Evolutionary conservation across 352 stramenopile genomes (phyloP).

Genomic region (Globisporangium takayamanum): DNA sequence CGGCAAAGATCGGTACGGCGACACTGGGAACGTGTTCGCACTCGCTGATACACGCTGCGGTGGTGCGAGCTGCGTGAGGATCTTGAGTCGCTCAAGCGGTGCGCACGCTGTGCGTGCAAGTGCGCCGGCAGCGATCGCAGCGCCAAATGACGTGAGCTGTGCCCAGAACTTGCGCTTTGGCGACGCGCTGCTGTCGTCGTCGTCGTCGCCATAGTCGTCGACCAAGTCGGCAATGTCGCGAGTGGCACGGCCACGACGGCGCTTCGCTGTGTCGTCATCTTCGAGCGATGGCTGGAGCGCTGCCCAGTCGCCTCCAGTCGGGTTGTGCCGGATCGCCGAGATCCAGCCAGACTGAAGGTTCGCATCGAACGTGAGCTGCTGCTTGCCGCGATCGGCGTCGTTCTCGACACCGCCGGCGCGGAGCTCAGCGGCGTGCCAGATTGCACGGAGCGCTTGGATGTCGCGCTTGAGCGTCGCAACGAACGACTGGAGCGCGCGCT

Average conservation of each 20-base stretch:
- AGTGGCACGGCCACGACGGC: not conserved
- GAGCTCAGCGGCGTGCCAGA: constrained; percentile 68
- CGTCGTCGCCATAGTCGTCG: not conserved
- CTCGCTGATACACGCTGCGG: constrained; percentile 13
- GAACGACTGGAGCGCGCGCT: constrained; percentile 41
- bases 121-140: constrained; percentile 58
- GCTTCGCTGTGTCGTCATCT: not conserved
- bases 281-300: constrained; percentile 32
- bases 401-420: constrained; percentile 31
- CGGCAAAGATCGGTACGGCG: constrained; percentile 41
- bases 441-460: constrained; percentile 41
- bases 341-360: constrained; percentile 73
- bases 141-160: constrained; percentile 47
- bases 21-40: not conserved
- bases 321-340: constrained; percentile 64
- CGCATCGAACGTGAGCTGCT: constrained; percentile 54
- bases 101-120: constrained; percentile 60
- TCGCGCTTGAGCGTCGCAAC: constrained; percentile 36
- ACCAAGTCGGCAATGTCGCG: too few relatives aligned
- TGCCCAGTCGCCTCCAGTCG: constrained; percentile 54
- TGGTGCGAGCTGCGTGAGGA: constrained; percentile 61
- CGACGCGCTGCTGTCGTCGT: not conserved
- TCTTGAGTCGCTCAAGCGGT: constrained; percentile 76
- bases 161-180: constrained; percentile 19
- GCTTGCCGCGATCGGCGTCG: constrained; percentile 24